Conservation (phyloP, 768 basidiomycete species). For the Neoboletus subvelutipes region DNA sequence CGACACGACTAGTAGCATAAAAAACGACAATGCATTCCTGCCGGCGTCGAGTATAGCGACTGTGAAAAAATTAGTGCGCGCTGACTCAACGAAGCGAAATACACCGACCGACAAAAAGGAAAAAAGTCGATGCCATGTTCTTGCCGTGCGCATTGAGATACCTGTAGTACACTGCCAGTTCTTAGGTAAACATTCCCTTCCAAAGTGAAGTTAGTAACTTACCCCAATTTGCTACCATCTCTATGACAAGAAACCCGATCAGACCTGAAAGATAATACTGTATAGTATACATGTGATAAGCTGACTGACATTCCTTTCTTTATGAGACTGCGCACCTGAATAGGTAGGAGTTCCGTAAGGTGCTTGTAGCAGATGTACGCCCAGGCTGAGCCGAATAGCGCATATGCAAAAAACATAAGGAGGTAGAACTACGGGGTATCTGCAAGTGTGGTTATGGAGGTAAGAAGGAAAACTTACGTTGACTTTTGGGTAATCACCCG, state of each 20-base stretch:
- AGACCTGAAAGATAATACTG: slow-evolving; percentile 92
- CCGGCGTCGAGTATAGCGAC: slow-evolving; percentile 96
- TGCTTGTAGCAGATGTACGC: slow-evolving; percentile 81
- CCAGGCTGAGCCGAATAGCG: slow-evolving; percentile 69
- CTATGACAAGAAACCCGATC: slow-evolving; percentile 81
- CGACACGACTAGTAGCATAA: slow-evolving; percentile 89
- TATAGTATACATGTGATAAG: slow-evolving; percentile 2
- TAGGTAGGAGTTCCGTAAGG: slow-evolving; percentile 79
- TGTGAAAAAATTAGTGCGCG: slow-evolving; percentile 28
- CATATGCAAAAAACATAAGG: slow-evolving; percentile 78
- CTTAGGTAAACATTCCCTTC: slow-evolving; percentile 5
- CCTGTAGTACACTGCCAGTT: slow-evolving; percentile 75
- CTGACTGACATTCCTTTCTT: not conserved
- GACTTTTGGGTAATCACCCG: slow-evolving; percentile 97
- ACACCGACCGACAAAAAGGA: slow-evolving; percentile 85
- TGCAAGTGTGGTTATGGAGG: not conserved
- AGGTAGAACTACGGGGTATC: slow-evolving; percentile 72
- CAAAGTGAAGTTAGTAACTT: slow-evolving; percentile 19
- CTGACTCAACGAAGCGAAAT: not conserved
- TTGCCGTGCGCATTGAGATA: slow-evolving; percentile 89
- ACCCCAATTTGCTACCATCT: slow-evolving; percentile 95
- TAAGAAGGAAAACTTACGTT: slow-evolving; percentile 53
- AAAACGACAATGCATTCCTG: slow-evolving; percentile 91
- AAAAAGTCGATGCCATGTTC: slow-evolving; percentile 73
- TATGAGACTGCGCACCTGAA: slow-evolving; percentile 58